Percentiles rank a stretch among this genome's conserved stretches.
These are phyloP conservation scores for Umbelopsis isabellina DNA, from an alignment of 192 early-diverging fungal genomes.

Conservation along the genomic window DNA sequence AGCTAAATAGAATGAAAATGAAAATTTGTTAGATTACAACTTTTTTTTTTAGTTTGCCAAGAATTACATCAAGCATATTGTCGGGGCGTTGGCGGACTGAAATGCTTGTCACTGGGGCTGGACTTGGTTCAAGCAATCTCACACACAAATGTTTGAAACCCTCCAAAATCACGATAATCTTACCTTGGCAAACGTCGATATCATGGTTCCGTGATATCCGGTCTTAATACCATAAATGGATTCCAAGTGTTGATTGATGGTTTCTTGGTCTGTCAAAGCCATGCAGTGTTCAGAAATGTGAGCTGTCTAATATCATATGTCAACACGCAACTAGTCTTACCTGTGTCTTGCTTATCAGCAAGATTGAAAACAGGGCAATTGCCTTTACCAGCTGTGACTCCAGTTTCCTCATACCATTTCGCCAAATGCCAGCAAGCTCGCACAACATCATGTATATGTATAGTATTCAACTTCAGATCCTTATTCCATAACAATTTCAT, in stretches of 20 bases:
- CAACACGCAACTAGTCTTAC: slow-evolving; percentile 43
- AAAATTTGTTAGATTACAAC: neutral
- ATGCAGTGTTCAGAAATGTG: slow-evolving; percentile 1
- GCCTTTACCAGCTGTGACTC: slow-evolving; percentile 41
- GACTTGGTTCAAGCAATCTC: slow-evolving; percentile 42
- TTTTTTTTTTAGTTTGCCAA: slow-evolving; percentile 5
- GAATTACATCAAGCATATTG: neutral
- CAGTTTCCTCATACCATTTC: slow-evolving; percentile 52
- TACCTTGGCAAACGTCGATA: slow-evolving; percentile 82
- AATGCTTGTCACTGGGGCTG: neutral
- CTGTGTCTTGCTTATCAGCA: slow-evolving; percentile 84
- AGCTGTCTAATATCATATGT: neutral
- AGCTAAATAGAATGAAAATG: slow-evolving; percentile 49
- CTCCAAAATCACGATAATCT: slow-evolving; percentile 8
- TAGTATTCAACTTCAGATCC: slow-evolving; percentile 90
- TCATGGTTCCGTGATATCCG: slow-evolving; percentile 78
- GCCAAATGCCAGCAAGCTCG: slow-evolving; percentile 63
- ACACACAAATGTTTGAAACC: slow-evolving; percentile 15
- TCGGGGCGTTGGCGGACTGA: no score
- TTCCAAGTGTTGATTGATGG: slow-evolving; percentile 71
- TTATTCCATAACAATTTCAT: slow-evolving; percentile 97
- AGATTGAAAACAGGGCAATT: slow-evolving; percentile 76
- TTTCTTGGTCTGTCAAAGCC: slow-evolving; percentile 69
- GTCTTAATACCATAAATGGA: slow-evolving; percentile 82
- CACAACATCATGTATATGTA: slow-evolving; percentile 88